Evolutionary conservation across 2,329 filamentous ascomycete genomes (phyloP).

Genomic region (Decorospora gaudefroyi): DNA sequence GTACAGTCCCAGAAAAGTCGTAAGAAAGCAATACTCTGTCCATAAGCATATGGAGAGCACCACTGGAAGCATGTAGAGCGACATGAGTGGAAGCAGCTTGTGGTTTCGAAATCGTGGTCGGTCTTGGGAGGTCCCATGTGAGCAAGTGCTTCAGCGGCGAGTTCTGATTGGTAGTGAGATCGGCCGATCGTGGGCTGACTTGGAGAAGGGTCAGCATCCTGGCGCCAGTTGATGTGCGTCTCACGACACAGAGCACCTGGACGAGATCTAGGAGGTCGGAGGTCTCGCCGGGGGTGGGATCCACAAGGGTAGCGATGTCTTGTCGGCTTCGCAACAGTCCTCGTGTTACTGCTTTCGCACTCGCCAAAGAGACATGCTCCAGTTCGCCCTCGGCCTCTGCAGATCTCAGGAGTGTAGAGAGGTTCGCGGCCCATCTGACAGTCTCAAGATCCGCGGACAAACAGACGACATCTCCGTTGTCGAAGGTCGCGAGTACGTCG

Average conservation of each 20-base stretch:
- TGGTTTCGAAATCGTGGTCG: conserved; percentile 13
- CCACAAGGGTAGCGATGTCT: conserved; percentile 50
- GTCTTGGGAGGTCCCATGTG: conserved; percentile 35
- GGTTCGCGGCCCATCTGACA: conserved; percentile 40
- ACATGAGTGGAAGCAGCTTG: conserved; percentile 44
- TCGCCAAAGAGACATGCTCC: conserved; percentile 42
- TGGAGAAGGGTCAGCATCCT: conserved; percentile 36
- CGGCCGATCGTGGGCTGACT: conserved; percentile 38
- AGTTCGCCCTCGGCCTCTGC: conserved; percentile 28
- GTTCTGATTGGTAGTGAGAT: conserved; percentile 35
- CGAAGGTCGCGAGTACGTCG: conserved; percentile 62
- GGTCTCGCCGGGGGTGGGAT: conserved; percentile 31
- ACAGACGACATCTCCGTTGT: conserved; percentile 64
- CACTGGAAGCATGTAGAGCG: conserved; percentile 65
- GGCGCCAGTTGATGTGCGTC: conserved; percentile 22
- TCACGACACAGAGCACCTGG: conserved; percentile 43
- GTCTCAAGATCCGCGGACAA: conserved; percentile 60
- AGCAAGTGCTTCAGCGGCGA: conserved; percentile 42
- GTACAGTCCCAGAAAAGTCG: conserved; percentile 66
- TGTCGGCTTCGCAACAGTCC: conserved; percentile 53
- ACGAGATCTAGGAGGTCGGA: conserved; percentile 44
- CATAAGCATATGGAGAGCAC: conserved; percentile 65
- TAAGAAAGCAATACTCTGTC: conserved; percentile 63
- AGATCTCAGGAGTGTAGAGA: conserved; percentile 25
- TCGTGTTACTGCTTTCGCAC: conserved; percentile 48